Evolutionary conservation across 805 yeast species (phyloP).

Genomic region (Metschnikowia lunata): DNA sequence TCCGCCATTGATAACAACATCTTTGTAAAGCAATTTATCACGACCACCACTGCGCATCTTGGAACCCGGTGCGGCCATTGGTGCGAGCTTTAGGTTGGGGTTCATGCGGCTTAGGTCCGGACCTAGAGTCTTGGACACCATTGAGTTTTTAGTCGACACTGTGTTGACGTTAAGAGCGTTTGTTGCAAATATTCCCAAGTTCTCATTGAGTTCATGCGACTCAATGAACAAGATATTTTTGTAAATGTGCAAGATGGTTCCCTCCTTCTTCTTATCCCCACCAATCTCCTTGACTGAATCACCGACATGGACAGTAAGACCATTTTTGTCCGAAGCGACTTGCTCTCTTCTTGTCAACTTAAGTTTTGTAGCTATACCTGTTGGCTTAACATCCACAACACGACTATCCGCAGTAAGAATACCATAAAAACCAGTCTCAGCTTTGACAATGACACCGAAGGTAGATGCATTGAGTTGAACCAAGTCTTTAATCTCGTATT

Average conservation of each 20-base stretch:
- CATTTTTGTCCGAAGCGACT: slow-evolving; percentile 81
- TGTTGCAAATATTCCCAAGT: slow-evolving; percentile 87
- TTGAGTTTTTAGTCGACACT: slow-evolving; percentile 76
- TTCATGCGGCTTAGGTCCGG: slow-evolving; percentile 83
- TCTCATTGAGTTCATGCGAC: slow-evolving; percentile 73
- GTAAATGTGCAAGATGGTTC: slow-evolving; percentile 81
- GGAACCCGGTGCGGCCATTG: slow-evolving; percentile 43
- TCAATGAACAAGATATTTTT: slow-evolving; percentile 75
- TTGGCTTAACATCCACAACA: slow-evolving; percentile 63
- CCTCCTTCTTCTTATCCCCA: slow-evolving; percentile 80
- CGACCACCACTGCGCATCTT: slow-evolving; percentile 61
- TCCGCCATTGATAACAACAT: slow-evolving; percentile 83
- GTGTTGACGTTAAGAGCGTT: slow-evolving; percentile 74
- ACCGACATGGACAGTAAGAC: slow-evolving; percentile 81
- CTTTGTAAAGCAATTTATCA: slow-evolving; percentile 75
- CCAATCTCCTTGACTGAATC: slow-evolving; percentile 82
- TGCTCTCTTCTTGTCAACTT: slow-evolving; percentile 61
- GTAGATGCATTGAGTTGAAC: slow-evolving; percentile 81
- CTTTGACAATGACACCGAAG: slow-evolving; percentile 85
- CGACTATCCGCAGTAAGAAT: slow-evolving; percentile 82
- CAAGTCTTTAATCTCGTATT: slow-evolving; percentile 82
- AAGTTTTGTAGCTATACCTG: slow-evolving; percentile 77
- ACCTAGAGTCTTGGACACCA: slow-evolving; percentile 48
- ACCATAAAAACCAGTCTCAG: slow-evolving; percentile 81
- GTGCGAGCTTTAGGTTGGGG: slow-evolving; percentile 58